phyloP scores from a whole-genome alignment of 148 eudicot genomes.

The Salicornia ramosissima region DNA sequence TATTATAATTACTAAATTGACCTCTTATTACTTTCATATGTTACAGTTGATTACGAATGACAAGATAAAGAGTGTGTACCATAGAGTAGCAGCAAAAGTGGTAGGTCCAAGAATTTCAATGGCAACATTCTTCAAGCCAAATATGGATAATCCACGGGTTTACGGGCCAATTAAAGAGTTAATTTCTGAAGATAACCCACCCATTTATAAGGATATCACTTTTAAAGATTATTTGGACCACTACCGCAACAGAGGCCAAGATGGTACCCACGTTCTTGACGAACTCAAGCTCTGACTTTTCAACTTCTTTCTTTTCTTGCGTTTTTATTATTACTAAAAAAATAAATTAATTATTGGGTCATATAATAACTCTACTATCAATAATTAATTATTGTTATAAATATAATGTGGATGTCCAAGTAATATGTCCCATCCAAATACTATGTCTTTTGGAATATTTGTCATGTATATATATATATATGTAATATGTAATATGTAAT shows the following conservation, averaged over 20 bases:
- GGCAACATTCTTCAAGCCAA: slow-evolving; percentile 49
- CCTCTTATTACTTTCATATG: background rate
- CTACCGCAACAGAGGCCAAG: slow-evolving; percentile 33
- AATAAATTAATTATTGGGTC: too few species aligned
- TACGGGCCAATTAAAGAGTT: slow-evolving; percentile 64
- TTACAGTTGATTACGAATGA: slow-evolving; percentile 53
- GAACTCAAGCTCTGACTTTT: slow-evolving; percentile 27
- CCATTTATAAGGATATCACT: slow-evolving; percentile 35
- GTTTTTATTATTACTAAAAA: too few species aligned
- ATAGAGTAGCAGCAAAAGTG: slow-evolving; percentile 43
- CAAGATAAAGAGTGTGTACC: slow-evolving; percentile 51
- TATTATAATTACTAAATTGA: too few species aligned
- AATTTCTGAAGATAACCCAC: slow-evolving; percentile 44
- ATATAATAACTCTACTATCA: too few species aligned
- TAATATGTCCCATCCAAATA: too few species aligned
- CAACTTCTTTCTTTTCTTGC: too few species aligned
- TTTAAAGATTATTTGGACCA: slow-evolving; percentile 30
- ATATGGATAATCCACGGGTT: slow-evolving; percentile 15
- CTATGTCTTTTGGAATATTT: too few species aligned
- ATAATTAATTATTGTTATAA: too few species aligned
- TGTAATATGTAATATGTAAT: too few species aligned
- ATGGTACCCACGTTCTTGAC: slow-evolving; percentile 31
- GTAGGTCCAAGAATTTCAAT: slow-evolving; percentile 48
- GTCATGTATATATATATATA: too few species aligned
- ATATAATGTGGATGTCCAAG: too few species aligned